Conservation (phyloP, 768 basidiomycete genomes). For the Pleurotus pulmonarius region DNA sequence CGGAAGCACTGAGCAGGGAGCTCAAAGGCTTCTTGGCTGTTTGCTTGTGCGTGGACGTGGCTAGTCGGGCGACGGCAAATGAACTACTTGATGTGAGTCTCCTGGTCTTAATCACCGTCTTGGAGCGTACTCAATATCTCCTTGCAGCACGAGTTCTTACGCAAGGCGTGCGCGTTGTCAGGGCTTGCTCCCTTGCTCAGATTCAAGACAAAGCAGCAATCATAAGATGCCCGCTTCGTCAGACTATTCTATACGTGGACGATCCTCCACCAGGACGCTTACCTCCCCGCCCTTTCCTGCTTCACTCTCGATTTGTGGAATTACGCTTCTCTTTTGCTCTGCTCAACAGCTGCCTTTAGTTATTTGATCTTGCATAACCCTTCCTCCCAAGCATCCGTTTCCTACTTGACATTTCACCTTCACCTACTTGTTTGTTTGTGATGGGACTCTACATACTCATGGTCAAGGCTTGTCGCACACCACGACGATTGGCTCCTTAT, state of each 20-base stretch:
- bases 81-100: slow-evolving; percentile 76
- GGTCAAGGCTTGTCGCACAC: no score
- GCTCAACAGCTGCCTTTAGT: slow-evolving; percentile 1
- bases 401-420: not conserved
- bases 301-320: not conserved
- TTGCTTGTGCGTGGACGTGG: slow-evolving; percentile 96
- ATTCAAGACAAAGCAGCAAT: slow-evolving; percentile 65
- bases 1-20: slow-evolving; percentile 87
- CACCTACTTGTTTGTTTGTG: not conserved
- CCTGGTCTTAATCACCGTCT: not conserved
- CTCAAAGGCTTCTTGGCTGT: slow-evolving; percentile 96
- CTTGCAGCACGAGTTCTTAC: slow-evolving; percentile 87
- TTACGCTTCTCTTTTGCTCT: slow-evolving; percentile 1
- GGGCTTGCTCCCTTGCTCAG: slow-evolving; percentile 84
- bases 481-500: no score
- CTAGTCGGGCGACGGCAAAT: slow-evolving; percentile 84
- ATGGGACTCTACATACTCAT: not conserved
- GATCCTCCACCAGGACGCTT: slow-evolving; percentile 10
- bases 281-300: slow-evolving; percentile 7
- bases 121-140: slow-evolving; percentile 1
- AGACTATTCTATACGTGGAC: not conserved
- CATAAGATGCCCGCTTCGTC: slow-evolving; percentile 24
- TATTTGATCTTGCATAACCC: slow-evolving; percentile 3
- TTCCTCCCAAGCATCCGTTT: not conserved
- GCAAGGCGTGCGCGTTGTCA: slow-evolving; percentile 78